phyloP scores from a whole-genome alignment of 108 stramenopile genomes.

The Asterionellopsis glacialis region DNA sequence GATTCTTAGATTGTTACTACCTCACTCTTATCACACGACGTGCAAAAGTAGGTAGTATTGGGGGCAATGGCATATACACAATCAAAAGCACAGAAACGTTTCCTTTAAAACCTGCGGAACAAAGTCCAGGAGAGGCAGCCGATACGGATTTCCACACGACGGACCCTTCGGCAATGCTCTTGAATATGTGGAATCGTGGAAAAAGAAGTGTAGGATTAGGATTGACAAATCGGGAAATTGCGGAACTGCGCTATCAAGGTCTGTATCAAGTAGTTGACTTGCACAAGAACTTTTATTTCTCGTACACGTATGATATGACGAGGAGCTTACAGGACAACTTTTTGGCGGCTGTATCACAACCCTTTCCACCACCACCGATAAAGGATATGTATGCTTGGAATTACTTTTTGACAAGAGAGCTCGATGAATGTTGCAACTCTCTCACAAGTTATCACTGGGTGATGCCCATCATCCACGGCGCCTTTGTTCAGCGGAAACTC shows the following conservation, averaged over 20 bases:
- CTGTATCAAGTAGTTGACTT: constrained; percentile 94
- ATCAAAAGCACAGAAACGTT: constrained; percentile 89
- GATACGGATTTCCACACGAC: constrained; percentile 4
- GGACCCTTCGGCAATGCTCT: constrained; percentile 75
- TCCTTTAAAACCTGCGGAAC: constrained; percentile 81
- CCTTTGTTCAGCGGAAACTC: constrained; percentile 89
- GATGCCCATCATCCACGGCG: constrained; percentile 90
- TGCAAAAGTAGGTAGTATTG: constrained; percentile 92
- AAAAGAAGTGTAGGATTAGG: constrained; percentile 81
- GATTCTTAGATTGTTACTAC: constrained; percentile 97
- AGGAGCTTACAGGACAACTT: constrained; percentile 92
- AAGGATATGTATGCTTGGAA: constrained; percentile 98
- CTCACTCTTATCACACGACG: constrained; percentile 94
- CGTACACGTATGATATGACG: constrained; percentile 94
- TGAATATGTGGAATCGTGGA: constrained; percentile 90
- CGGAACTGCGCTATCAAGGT: constrained; percentile 86
- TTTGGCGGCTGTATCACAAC: constrained; percentile 67
- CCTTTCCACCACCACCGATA: constrained; percentile 79
- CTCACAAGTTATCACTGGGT: constrained; percentile 85
- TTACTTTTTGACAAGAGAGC: constrained; percentile 86
- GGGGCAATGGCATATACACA: constrained; percentile 94
- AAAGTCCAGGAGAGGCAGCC: constrained; percentile 6
- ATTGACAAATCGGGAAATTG: constrained; percentile 80
- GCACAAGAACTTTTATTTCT: constrained; percentile 96
- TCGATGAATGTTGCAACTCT: constrained; percentile 77